These are phyloP conservation scores for Gnaphalium uliginosum DNA, from an alignment of 129 eudicot species.

Conservation along the genomic window DNA sequence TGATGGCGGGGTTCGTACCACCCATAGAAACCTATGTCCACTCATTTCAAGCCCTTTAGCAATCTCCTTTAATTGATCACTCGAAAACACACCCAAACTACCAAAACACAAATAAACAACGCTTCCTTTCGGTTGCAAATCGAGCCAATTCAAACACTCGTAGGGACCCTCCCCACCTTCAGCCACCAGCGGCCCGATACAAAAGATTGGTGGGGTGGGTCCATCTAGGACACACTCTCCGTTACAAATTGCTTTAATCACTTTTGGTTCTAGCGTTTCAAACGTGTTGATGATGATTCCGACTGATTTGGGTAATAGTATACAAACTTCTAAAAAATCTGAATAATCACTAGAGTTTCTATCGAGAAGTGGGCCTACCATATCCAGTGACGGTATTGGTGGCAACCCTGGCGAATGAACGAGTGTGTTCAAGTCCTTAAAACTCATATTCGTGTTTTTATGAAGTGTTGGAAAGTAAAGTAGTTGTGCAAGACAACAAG, in stretches of 20 bases:
- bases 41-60: conserved; percentile 47
- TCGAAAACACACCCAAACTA: conserved; percentile 42
- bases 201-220: conserved; percentile 53
- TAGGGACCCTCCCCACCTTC: conserved; percentile 7
- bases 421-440: conserved; percentile 25
- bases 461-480: conserved; percentile 27
- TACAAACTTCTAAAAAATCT: conserved; percentile 28
- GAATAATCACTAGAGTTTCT: conserved; percentile 28
- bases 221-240: conserved; percentile 44
- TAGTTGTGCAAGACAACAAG: conserved; percentile 19
- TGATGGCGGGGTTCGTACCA: conserved; percentile 43
- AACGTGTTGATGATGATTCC: conserved; percentile 58
- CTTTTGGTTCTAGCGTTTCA: conserved; percentile 49
- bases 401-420: conserved; percentile 31
- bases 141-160: conserved; percentile 47
- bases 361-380: conserved; percentile 31
- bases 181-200: conserved; percentile 58
- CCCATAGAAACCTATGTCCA: conserved; percentile 50
- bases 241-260: conserved; percentile 42
- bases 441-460: conserved; percentile 16
- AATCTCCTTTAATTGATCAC: conserved; percentile 41
- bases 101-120: conserved; percentile 55
- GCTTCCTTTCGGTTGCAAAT: conserved; percentile 44
- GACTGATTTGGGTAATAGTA: conserved; percentile 32
- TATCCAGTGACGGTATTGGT: conserved; percentile 28